phyloP scores from a whole-genome alignment of 495 filamentous ascomycete species.

The Pyrenula aspistea region DNA sequence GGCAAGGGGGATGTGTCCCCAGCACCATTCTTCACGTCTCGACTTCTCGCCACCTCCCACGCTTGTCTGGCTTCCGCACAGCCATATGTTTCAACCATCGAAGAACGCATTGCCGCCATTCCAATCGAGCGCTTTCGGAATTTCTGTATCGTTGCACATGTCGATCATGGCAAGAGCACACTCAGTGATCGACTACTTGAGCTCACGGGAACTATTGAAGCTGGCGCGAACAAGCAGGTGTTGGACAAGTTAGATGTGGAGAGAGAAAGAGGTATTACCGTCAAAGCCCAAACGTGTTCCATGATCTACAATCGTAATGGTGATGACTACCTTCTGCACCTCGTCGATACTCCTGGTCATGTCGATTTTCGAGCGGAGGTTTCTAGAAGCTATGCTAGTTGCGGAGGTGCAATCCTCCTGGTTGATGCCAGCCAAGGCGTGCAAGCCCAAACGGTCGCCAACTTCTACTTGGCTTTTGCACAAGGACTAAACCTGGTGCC shows the following conservation, averaged over 20 bases:
- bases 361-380: slow-evolving; percentile 97
- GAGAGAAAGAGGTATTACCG: slow-evolving; percentile 88
- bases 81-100: slow-evolving; percentile 42
- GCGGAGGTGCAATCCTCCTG: slow-evolving; percentile 82
- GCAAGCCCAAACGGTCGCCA: slow-evolving; percentile 91
- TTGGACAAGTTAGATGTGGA: slow-evolving; percentile 96
- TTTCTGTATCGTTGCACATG: slow-evolving; percentile 95
- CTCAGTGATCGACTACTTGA: slow-evolving; percentile 86
- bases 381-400: slow-evolving; percentile 85
- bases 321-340: slow-evolving; percentile 81
- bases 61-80: slow-evolving; percentile 23
- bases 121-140: slow-evolving; percentile 89
- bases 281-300: slow-evolving; percentile 96
- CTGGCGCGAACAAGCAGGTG: slow-evolving; percentile 85
- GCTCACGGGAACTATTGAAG: slow-evolving; percentile 84
- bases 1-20: too few species aligned
- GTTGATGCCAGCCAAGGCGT: slow-evolving; percentile 92
- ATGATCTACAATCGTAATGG: slow-evolving; percentile 88
- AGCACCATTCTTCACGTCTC: slow-evolving; percentile 4
- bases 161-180: slow-evolving; percentile 97
- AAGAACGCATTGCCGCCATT: slow-evolving; percentile 72
- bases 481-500: slow-evolving; percentile 79
- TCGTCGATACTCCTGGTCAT: slow-evolving; percentile 95
- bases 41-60: slow-evolving; percentile 29
- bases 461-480: slow-evolving; percentile 94